These are phyloP conservation scores for Chenopodium album DNA, from an alignment of 148 eudicot genomes.

Conservation along the genomic window DNA sequence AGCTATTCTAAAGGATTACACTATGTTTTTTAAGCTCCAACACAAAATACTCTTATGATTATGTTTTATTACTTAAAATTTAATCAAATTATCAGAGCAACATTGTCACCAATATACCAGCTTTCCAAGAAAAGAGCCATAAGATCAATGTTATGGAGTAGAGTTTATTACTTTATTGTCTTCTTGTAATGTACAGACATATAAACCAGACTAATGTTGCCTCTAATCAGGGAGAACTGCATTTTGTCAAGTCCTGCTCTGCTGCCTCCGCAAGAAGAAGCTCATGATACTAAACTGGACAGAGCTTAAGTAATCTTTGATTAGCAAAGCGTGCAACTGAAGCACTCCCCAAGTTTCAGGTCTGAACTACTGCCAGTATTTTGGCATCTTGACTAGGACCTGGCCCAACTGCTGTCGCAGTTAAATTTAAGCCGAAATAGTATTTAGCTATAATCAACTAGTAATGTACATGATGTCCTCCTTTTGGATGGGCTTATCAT, in stretches of 20 bases:
- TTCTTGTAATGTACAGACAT: background rate
- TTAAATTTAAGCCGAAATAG: background rate
- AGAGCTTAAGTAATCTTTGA: background rate
- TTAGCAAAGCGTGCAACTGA: background rate
- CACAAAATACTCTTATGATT: background rate
- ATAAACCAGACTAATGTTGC: background rate
- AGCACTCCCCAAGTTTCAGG: background rate
- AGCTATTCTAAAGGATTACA: too few relatives aligned
- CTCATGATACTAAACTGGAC: conserved; percentile 14
- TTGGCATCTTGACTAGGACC: conserved; percentile 1
- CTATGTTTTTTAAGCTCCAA: background rate
- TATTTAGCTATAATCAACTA: conserved; percentile 10
- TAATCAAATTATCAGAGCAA: background rate
- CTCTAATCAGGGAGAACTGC: background rate
- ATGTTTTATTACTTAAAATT: background rate
- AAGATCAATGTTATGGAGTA: background rate
- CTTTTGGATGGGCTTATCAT: conserved; percentile 59
- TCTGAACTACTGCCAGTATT: background rate
- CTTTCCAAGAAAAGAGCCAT: background rate
- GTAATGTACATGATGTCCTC: conserved; percentile 53
- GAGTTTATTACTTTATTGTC: too few relatives aligned
- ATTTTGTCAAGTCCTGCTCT: background rate
- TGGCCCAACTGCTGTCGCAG: background rate
- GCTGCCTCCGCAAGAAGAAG: background rate
- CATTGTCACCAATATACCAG: background rate